A percentile compares a stretch with the other conserved stretches of the same genome.
These are phyloP conservation scores for Auriculariales sp. DNA, from an alignment of 768 basidiomycete species.

Conservation along the genomic window DNA sequence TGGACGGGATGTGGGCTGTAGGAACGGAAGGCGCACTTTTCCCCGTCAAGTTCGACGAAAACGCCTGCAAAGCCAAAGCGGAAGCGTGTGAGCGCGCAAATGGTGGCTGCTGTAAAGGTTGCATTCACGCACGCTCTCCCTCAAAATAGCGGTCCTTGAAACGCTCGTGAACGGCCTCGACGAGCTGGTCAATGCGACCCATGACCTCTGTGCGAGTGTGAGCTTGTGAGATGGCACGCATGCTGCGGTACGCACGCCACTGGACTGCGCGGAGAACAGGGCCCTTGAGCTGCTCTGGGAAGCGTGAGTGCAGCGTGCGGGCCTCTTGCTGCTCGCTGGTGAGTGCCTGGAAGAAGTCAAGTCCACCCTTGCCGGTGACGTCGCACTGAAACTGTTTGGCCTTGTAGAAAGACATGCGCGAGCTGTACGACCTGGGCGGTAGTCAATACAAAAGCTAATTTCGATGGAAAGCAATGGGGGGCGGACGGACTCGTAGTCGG, in stretches of 20 bases:
- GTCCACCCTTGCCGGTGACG: slow-evolving; percentile 84
- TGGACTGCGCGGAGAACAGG: slow-evolving; percentile 86
- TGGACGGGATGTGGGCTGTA: not conserved
- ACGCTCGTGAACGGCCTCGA: slow-evolving; percentile 88
- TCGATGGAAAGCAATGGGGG: slow-evolving; percentile 12
- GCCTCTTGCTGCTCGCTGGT: slow-evolving; percentile 86
- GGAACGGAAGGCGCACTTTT: slow-evolving; percentile 46
- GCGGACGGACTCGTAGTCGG: slow-evolving; percentile 77
- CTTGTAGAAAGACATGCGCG: slow-evolving; percentile 88
- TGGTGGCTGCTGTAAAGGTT: slow-evolving; percentile 7
- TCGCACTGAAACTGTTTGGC: slow-evolving; percentile 95
- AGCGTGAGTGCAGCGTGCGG: slow-evolving; percentile 74
- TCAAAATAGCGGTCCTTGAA: slow-evolving; percentile 93
- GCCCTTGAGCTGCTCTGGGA: slow-evolving; percentile 85
- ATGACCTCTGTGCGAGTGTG: slow-evolving; percentile 61
- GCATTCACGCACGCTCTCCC: slow-evolving; percentile 62
- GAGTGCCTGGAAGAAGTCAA: slow-evolving; percentile 90
- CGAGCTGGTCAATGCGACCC: slow-evolving; percentile 87
- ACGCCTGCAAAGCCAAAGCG: slow-evolving; percentile 54
- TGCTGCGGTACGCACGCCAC: slow-evolving; percentile 71
- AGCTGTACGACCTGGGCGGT: slow-evolving; percentile 52
- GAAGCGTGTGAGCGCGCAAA: slow-evolving; percentile 5
- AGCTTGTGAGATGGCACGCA: slow-evolving; percentile 9
- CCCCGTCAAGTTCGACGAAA: slow-evolving; percentile 73
- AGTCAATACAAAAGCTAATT: slow-evolving; percentile 11